Base-by-base conservation (phyloP, 2,329 filamentous ascomycete genomes). In the Diaporthe amygdali region DNA sequence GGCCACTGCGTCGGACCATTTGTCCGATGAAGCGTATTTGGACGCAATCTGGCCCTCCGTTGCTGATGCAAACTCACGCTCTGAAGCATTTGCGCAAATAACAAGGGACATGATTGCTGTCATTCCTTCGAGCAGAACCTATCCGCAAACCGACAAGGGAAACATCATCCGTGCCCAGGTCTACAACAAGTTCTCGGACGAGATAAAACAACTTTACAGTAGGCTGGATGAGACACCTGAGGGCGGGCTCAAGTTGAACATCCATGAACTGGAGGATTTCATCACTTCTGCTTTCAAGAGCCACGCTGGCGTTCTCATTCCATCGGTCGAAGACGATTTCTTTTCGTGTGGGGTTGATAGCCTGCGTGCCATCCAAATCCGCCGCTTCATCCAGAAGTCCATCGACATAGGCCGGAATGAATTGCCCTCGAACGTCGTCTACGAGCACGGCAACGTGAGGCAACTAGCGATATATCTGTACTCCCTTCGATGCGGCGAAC, bases 141-240 rank as follows among this genome's bases (percentile, higher is more conserved):
- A 84, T 56, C 85, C 87, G 0, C 77, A 79, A 2, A 89, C 87
- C 0, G 87, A 89, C 70, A 89, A 89, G 75, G 84, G 85, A 1
- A 87, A 83, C 0, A 81, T 87, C 70, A 89, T 88, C 47, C 82
- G 87, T 12, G 55, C 55, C 5, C 81, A 82, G 6, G 82, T 83
- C 9, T 87, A 88, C 75, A 76, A 78, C 14, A 75, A 79, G 5
- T 88, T 86, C 69, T 78, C 76, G 0, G 73, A 78, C 0, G 76
- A 83, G 8, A 88, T 89, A 37, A 83, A 85, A 5, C 76, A 78
- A 4, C 73, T 77, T 1, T 85, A 85, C 64, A 75, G 77, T n/a
- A 72, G 67, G 25, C 75, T 76, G 0, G 79, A 81, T 49, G 74
- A 61, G 32, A 30, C 27, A 20, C n/a, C 17, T 22, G 22, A 22